Percentiles rank a stretch among this genome's conserved stretches.
These are phyloP conservation scores for Leccinum longicurvipes DNA, from an alignment of 768 basidiomycete species.

Conservation along the genomic window DNA sequence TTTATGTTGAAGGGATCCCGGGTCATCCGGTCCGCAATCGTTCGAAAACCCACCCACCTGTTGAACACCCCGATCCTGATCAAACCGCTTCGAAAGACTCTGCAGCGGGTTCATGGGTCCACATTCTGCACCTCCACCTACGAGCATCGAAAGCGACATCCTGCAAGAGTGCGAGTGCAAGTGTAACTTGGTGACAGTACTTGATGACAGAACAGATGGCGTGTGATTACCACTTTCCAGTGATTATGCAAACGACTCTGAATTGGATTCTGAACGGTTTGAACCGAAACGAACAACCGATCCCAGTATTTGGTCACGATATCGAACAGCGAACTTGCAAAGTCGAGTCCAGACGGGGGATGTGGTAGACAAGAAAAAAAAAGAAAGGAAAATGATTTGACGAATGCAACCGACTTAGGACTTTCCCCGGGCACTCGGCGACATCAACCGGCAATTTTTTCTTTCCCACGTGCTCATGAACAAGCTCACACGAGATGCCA, in stretches of 20 bases:
- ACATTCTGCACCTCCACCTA: slow-evolving; percentile 65
- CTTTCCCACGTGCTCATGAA: slow-evolving; percentile 16
- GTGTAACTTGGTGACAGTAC: not conserved
- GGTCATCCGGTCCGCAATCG: slow-evolving; percentile 6
- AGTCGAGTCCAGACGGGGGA: not conserved
- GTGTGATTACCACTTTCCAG: not conserved
- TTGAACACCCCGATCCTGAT: slow-evolving; percentile 73
- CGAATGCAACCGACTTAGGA: not conserved
- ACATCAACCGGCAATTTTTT: slow-evolving; percentile 1
- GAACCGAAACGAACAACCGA: not conserved
- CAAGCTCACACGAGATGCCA: not conserved
- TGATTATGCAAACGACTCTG: not conserved
- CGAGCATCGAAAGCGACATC: slow-evolving; percentile 78
- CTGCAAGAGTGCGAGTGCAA: not conserved
- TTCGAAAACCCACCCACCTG: slow-evolving; percentile 48
- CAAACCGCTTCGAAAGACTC: slow-evolving; percentile 73
- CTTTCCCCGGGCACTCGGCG: not conserved
- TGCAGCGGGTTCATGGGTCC: slow-evolving; percentile 85
- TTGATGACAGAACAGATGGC: not conserved
- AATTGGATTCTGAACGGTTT: not conserved
- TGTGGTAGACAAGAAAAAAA: not conserved
- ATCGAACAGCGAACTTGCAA: not conserved
- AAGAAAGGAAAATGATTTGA: not conserved
- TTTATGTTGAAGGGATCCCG: not conserved
- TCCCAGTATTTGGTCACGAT: not conserved